Conservation (phyloP, 768 basidiomycete genomes). For the Serendipita indica region DNA sequence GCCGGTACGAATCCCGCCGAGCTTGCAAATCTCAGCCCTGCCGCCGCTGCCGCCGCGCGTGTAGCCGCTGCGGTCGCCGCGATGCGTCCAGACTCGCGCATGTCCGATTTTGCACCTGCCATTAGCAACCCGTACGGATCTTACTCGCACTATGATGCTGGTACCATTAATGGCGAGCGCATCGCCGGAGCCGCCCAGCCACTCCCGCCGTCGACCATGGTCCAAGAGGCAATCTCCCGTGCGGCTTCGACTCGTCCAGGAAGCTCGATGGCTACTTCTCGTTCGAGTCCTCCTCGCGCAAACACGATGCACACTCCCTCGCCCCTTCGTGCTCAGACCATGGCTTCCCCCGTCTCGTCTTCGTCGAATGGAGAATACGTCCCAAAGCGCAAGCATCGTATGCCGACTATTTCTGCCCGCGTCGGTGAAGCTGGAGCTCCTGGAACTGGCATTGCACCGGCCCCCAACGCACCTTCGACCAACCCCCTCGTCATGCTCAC, state of each 20-base stretch:
- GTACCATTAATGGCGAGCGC: background rate
- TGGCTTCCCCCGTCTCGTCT: background rate
- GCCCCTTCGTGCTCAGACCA: background rate
- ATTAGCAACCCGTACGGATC: background rate
- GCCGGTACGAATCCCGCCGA: background rate
- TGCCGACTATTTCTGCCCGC: background rate
- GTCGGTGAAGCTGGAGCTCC: background rate
- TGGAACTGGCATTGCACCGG: background rate
- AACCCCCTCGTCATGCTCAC: background rate
- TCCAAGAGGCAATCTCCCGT: no score
- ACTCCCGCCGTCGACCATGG: no score
- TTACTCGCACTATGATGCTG: background rate
- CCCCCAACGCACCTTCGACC: background rate
- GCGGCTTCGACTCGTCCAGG: background rate
- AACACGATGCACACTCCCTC: no score
- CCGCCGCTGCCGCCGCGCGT: background rate
- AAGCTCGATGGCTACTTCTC: background rate
- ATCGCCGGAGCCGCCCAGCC: background rate
- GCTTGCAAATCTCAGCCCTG: background rate
- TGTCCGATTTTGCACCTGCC: background rate
- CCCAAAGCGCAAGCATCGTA: conserved; percentile 2
- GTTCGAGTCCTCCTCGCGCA: background rate
- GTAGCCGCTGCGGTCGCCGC: background rate
- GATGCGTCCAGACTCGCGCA: background rate
- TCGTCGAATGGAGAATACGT: background rate